Evolutionary conservation across 2,329 filamentous ascomycete genomes (phyloP).

Genomic region (Didymella segeticola): DNA sequence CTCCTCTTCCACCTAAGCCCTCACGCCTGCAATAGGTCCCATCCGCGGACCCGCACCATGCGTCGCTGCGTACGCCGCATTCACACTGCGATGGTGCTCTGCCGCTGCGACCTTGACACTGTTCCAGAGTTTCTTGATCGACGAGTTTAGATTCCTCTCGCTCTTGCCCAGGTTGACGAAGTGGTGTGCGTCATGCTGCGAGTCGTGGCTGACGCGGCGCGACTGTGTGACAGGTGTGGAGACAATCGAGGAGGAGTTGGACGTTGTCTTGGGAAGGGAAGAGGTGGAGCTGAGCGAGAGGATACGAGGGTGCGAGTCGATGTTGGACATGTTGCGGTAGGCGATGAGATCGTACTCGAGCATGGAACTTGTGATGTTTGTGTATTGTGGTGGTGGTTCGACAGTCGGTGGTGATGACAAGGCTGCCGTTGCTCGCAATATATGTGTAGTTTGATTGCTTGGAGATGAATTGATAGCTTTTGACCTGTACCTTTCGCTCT

Average conservation of each 20-base stretch:
- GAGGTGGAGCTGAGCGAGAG: conserved; percentile 25
- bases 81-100: conserved; percentile 42
- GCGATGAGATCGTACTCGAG: conserved; percentile 11
- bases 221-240: conserved; percentile 23
- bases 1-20: background rate
- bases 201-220: conserved; percentile 28
- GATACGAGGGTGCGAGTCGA: conserved; percentile 32
- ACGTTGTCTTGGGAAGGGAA: background rate
- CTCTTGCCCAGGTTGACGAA: conserved; percentile 28
- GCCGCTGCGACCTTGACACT: conserved; percentile 34
- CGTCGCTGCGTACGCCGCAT: conserved; percentile 35
- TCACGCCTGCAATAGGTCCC: background rate
- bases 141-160: conserved; percentile 26
- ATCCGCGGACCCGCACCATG: conserved; percentile 25
- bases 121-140: conserved; percentile 40
- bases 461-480: conserved; percentile 12
- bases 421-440: background rate
- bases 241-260: conserved; percentile 6
- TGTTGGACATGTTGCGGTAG: conserved; percentile 26
- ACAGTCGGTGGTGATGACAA: background rate
- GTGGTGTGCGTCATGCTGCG: conserved; percentile 31
- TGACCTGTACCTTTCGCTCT: background rate
- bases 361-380: background rate
- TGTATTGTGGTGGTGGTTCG: background rate
- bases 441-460: background rate